phyloP scores from a whole-genome alignment of 2,329 filamentous ascomycete genomes.

The Fusarium brevicatenulatum region DNA sequence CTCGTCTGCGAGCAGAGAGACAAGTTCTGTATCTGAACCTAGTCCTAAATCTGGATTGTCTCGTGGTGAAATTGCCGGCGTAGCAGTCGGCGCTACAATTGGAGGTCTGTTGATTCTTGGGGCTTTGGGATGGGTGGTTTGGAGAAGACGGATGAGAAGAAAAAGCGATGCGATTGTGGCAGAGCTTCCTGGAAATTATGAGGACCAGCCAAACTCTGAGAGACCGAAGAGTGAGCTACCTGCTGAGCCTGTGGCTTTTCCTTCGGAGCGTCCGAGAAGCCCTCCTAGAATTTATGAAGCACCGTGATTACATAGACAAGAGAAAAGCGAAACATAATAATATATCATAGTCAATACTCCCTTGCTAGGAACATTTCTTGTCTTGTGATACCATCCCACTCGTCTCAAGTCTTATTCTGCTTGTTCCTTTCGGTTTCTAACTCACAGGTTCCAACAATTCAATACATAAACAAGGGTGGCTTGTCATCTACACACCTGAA shows the following conservation, averaged over 20 bases:
- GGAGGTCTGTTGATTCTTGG: neutral
- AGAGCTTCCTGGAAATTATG: neutral
- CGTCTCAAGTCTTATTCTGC: neutral
- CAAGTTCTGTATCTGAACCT: neutral
- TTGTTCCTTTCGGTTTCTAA: neutral
- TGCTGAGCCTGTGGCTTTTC: neutral
- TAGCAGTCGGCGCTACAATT: neutral
- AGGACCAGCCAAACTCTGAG: neutral
- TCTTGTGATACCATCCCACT: neutral
- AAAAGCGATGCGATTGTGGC: accelerated
- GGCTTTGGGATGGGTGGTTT: neutral
- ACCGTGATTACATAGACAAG: neutral
- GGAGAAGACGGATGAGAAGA: neutral
- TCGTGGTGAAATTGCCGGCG: neutral
- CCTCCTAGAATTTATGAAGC: neutral
- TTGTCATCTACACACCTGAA: no score
- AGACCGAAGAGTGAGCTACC: slow-evolving; percentile 12
- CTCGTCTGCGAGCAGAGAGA: neutral
- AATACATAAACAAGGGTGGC: accelerated
- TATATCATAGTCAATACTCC: neutral
- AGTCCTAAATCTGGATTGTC: neutral
- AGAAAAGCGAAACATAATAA: neutral
- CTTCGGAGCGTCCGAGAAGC: neutral
- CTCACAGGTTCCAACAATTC: neutral
- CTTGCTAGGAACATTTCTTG: neutral